Conservation (phyloP, 2,329 filamentous ascomycete species). For the Thelonectria rubi region DNA sequence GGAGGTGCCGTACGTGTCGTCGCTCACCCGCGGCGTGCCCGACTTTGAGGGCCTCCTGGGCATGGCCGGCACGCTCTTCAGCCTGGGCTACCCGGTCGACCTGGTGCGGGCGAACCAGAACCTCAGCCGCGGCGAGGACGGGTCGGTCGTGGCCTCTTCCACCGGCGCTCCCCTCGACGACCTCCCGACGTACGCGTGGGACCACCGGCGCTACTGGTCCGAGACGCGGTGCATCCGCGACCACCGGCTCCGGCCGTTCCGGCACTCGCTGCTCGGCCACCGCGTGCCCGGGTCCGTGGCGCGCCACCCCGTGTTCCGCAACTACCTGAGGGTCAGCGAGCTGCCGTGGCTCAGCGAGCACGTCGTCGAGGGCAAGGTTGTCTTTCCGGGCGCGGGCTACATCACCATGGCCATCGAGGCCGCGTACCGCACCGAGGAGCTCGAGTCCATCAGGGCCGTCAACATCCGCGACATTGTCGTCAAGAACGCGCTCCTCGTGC, state of each 20-base stretch:
- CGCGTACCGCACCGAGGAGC: slow-evolving; percentile 25
- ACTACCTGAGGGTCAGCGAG: slow-evolving; percentile 44
- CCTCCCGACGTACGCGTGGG: slow-evolving; percentile 45
- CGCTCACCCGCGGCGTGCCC: slow-evolving; percentile 38
- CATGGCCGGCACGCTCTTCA: slow-evolving; percentile 41
- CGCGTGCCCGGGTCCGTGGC: slow-evolving; percentile 33
- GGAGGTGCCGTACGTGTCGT: slow-evolving; percentile 43
- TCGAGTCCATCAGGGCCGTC: slow-evolving; percentile 30
- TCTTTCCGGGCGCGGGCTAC: slow-evolving; percentile 50
- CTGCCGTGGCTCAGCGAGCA: slow-evolving; percentile 50
- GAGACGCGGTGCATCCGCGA: slow-evolving; percentile 39
- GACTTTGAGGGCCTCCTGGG: slow-evolving; percentile 40
- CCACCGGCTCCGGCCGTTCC: slow-evolving; percentile 34
- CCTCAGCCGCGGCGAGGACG: slow-evolving; percentile 27
- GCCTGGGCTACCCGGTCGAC: slow-evolving; percentile 44
- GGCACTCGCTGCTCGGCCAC: slow-evolving; percentile 42
- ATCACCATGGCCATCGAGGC: slow-evolving; percentile 47
- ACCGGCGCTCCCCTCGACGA: slow-evolving; percentile 30
- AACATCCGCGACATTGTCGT: slow-evolving; percentile 34
- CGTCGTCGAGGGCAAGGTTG: slow-evolving; percentile 39
- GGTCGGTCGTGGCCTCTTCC: slow-evolving; percentile 23
- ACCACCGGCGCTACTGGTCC: slow-evolving; percentile 44
- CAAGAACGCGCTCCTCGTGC: slow-evolving; percentile 38
- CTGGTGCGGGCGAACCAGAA: slow-evolving; percentile 42
- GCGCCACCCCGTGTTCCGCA: slow-evolving; percentile 45